Evolutionary conservation across 257 asterid species (phyloP), one percentile per base, ranked within the genome.

Genomic region (Ajuga chamaepitys): DNA sequence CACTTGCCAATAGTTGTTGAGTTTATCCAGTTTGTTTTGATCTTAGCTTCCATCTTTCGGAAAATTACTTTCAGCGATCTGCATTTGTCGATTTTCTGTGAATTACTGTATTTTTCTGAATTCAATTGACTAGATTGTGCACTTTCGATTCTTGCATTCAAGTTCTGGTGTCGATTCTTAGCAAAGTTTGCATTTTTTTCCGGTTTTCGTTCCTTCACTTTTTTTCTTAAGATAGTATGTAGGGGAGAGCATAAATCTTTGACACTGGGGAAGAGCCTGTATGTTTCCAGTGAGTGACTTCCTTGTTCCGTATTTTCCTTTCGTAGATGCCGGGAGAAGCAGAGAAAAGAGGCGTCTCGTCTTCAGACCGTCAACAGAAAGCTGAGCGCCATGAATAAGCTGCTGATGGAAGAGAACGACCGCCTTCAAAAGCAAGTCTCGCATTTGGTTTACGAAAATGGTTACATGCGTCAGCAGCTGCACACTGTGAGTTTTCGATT

Each of bases 381-480:
- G 88, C 86, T 94, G 70, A 53, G 72, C 58, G 96, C 99, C 61
- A 88, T 88, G 96, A 94, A 94, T 72, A 86, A 90, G 85, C 79
- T 88, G 83, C 79, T 94, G 77, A 86, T 88, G 96, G 99, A 88
- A 81, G 97, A 90, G 82, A 94, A 94, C 34, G 99, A 94, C 73
- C 97, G 95, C 40, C 78, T 94, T 48, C 96, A 94, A 64, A 93
- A 85, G 80, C 98, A 89, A 74, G 97, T 93, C 51, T 87, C 97
- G 0, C 94, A 82, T 22, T 70, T 94, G 70, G 97, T 94, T 63
- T 94, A 86, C 60, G 99, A 90, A 45, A 88, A 90, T 66, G 97
- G 96, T 28, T 86, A 45, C 68, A 85, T 90, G 95, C 91, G 94
- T 46, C 86, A 82, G 66, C 88, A 90, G 74, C 30, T 93, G 50